Conservation (phyloP, 352 stramenopile species). For the Poterioochromonas sp. region DNA sequence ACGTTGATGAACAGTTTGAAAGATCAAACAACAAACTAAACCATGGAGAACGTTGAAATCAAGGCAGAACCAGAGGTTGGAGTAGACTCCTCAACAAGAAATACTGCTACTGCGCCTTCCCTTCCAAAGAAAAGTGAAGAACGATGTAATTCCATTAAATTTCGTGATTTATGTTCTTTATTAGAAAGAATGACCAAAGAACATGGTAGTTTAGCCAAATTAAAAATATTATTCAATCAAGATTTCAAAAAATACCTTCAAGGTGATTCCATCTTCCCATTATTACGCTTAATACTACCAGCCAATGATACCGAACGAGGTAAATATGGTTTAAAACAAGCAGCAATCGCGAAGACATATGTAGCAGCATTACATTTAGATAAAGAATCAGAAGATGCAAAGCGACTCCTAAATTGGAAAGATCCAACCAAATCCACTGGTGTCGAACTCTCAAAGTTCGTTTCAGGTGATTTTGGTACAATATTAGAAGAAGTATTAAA, state of each 20-base stretch:
- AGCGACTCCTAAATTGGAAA: slow-evolving; percentile 23
- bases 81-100: too few species aligned
- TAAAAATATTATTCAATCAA: slow-evolving; percentile 7
- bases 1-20: too few species aligned
- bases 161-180: not conserved
- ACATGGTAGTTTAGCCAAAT: not conserved
- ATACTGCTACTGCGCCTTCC: too few species aligned
- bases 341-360: slow-evolving; percentile 6
- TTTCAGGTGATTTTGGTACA: slow-evolving; percentile 14
- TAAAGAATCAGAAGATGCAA: slow-evolving; percentile 25
- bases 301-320: not conserved
- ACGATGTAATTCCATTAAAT: not conserved
- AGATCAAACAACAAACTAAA: too few species aligned
- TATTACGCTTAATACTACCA: slow-evolving; percentile 16
- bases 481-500: slow-evolving; percentile 18
- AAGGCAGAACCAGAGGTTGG: too few species aligned
- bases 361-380: not conserved
- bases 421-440: not conserved
- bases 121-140: not conserved
- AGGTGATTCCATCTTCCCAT: not conserved
- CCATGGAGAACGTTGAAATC: too few species aligned
- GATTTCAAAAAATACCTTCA: slow-evolving; percentile 2
- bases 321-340: slow-evolving; percentile 30
- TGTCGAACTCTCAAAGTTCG: not conserved
- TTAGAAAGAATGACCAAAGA: slow-evolving; percentile 16